phyloP scores from a whole-genome alignment of 2,329 filamentous ascomycete genomes.

The Microdochium paspali region DNA sequence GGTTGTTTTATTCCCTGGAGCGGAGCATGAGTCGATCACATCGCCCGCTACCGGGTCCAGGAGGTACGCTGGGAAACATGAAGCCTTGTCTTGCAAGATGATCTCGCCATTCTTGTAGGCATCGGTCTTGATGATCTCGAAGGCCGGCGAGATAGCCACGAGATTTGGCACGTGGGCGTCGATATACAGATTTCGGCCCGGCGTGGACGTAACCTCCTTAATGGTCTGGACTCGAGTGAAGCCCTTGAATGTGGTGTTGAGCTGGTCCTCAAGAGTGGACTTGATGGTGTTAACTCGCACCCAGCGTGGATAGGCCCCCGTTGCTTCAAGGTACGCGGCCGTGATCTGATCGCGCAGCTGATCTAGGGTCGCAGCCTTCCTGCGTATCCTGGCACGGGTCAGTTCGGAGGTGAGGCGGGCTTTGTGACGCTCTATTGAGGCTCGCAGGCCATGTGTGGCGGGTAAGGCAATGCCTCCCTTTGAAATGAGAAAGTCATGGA shows the following conservation, averaged over 20 bases:
- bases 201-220: conserved; percentile 37
- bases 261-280: conserved; percentile 59
- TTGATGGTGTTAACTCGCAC: conserved; percentile 76
- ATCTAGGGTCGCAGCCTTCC: conserved; percentile 59
- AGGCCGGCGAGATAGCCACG: conserved; percentile 63
- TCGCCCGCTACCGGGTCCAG: conserved; percentile 67
- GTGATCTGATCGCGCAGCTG: conserved; percentile 53
- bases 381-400: conserved; percentile 65
- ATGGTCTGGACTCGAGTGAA: conserved; percentile 51
- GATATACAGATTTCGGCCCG: conserved; percentile 50
- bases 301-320: conserved; percentile 70
- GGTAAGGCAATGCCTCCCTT: conserved; percentile 79
- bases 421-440: conserved; percentile 72
- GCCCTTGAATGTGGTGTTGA: conserved; percentile 62
- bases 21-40: conserved; percentile 86
- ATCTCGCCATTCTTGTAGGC: conserved; percentile 71
- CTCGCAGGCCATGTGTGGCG: conserved; percentile 65
- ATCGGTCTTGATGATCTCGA: conserved; percentile 61
- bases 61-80: conserved; percentile 89
- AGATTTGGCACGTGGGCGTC: conserved; percentile 78
- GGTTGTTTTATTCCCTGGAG: conserved; percentile 95
- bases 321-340: conserved; percentile 36
- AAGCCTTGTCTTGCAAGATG: conserved; percentile 93
- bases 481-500: conserved; percentile 76
- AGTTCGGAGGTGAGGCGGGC: conserved; percentile 73